Base-by-base conservation (phyloP, 495 filamentous ascomycete genomes). In the Neurospora sp. region DNA sequence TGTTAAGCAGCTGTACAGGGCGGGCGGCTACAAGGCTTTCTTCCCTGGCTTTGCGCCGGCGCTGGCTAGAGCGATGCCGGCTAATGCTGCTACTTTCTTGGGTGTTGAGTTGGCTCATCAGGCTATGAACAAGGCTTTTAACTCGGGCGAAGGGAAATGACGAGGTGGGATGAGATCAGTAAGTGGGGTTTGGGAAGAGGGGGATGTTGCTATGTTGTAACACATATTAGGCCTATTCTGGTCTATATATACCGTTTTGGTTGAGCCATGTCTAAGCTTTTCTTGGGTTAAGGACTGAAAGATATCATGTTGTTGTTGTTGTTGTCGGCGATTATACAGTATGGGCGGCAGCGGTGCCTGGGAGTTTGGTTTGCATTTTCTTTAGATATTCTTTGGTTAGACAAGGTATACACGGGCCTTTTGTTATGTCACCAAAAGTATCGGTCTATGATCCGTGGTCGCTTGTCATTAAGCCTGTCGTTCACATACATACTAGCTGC, bases 1-100 rank as follows among this genome's bases (percentile, higher is more conserved):
- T 3, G 87, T 98, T 59, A 86, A 87, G 74, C 87, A 93, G 35
- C 82, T 99, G 35, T 97, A 97, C 77, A 88, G 82, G 20, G 89
- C 81, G 72, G 94, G 95, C 44, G 96, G 96, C 3, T 81, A 90
- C 77, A 96, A 91, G 87, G 95, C 96, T 0, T 99, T 99, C 86
- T 99, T 99, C 87, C 96, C 96, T 12, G 96, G 96, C 4, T 92
- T 99, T 74, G 96, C 93, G 8, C 96, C 96, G 3, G 96, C 96
- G 6, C 85, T 99, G 78, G 92, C 92, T 16, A 89, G 96, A 82
- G 96, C 96, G 22, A 93, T 98, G 69, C 96, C 96, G 7, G 96
- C 96, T 4, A 99, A 98, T 77, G 96, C 96, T 27, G 87, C 87
- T 7, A 90, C 87, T 20, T 85, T 86, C 76, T 83, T 93, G 71